These are phyloP conservation scores for Globisporangium acanthophoron DNA, from an alignment of 352 stramenopile species.

Conservation along the genomic window DNA sequence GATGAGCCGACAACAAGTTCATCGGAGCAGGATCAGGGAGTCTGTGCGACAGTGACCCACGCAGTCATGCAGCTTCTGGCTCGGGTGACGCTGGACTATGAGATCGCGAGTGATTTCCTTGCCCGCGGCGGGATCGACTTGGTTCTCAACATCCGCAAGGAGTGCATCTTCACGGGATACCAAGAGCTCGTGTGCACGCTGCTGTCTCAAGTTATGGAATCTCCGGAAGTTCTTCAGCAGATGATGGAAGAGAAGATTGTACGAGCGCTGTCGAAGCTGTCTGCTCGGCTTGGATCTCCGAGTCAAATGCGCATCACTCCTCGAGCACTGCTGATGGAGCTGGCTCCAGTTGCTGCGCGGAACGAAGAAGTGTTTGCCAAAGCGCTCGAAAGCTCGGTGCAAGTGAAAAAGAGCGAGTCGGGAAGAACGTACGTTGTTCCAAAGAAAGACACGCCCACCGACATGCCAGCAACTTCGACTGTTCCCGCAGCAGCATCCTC, in stretches of 20 bases:
- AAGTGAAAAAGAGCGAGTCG: slow-evolving; percentile 76
- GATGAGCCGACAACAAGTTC: not conserved
- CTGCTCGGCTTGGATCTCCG: slow-evolving; percentile 58
- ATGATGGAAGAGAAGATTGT: slow-evolving; percentile 86
- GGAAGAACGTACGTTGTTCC: slow-evolving; percentile 73
- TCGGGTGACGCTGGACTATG: slow-evolving; percentile 65
- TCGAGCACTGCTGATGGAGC: slow-evolving; percentile 72
- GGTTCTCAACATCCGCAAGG: slow-evolving; percentile 42
- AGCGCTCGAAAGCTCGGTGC: slow-evolving; percentile 59
- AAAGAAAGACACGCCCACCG: slow-evolving; percentile 11
- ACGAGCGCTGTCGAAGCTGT: slow-evolving; percentile 69
- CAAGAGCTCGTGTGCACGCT: slow-evolving; percentile 66
- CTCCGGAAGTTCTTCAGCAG: slow-evolving; percentile 75
- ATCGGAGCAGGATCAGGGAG: not conserved
- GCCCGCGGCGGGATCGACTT: slow-evolving; percentile 46
- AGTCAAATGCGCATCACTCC: slow-evolving; percentile 79
- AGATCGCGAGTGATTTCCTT: slow-evolving; percentile 61
- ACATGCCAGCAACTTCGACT: not conserved
- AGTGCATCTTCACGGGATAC: slow-evolving; percentile 56
- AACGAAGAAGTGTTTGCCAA: slow-evolving; percentile 77
- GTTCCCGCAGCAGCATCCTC: not conserved
- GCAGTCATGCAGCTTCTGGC: slow-evolving; percentile 69
- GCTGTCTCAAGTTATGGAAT: slow-evolving; percentile 73
- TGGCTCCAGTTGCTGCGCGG: slow-evolving; percentile 59
- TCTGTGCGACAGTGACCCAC: slow-evolving; percentile 34